These are phyloP conservation scores for Trematosphaeria pertusa DNA, from an alignment of 2,329 filamentous ascomycete species.

Conservation along the genomic window DNA sequence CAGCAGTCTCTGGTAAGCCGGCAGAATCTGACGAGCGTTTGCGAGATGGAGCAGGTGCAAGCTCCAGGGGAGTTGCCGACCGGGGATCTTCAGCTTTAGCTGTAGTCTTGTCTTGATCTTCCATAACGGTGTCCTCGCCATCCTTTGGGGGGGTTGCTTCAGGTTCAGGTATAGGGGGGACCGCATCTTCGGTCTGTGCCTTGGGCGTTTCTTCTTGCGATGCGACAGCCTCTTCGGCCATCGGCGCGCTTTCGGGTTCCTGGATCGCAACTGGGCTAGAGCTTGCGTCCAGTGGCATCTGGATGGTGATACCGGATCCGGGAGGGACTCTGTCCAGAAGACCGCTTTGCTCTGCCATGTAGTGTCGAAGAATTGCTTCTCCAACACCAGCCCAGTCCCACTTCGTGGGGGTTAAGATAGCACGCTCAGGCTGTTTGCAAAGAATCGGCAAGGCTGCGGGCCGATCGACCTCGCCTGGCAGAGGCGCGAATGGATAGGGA, in stretches of 20 bases:
- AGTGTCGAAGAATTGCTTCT: conserved; percentile 54
- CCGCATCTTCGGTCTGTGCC: conserved; percentile 11
- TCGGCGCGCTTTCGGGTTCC: conserved; percentile 11
- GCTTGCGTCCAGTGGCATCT: conserved; percentile 45
- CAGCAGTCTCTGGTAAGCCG: conserved; percentile 63
- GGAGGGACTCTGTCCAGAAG: conserved; percentile 33
- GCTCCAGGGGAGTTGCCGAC: conserved; percentile 32
- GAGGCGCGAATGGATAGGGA: conserved; percentile 55
- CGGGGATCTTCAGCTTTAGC: conserved; percentile 26
- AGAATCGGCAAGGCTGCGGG: conserved; percentile 19
- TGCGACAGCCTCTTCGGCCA: conserved; percentile 10
- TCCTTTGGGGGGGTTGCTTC: conserved; percentile 6
- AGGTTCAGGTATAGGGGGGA: neutral
- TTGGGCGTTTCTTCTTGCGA: conserved; percentile 11
- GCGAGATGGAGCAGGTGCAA: conserved; percentile 53
- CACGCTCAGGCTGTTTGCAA: conserved; percentile 43
- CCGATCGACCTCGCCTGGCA: conserved; percentile 44
- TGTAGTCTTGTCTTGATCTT: conserved; percentile 20
- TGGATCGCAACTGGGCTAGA: conserved; percentile 27
- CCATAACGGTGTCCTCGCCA: conserved; percentile 27
- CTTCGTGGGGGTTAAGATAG: conserved; percentile 43
- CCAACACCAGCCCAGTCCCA: conserved; percentile 59
- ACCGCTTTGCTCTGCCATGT: conserved; percentile 51
- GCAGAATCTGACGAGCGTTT: conserved; percentile 69
- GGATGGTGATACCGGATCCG: conserved; percentile 51